Conservation (phyloP, 2,329 filamentous ascomycete genomes). For the Bipolaris cookei region DNA sequence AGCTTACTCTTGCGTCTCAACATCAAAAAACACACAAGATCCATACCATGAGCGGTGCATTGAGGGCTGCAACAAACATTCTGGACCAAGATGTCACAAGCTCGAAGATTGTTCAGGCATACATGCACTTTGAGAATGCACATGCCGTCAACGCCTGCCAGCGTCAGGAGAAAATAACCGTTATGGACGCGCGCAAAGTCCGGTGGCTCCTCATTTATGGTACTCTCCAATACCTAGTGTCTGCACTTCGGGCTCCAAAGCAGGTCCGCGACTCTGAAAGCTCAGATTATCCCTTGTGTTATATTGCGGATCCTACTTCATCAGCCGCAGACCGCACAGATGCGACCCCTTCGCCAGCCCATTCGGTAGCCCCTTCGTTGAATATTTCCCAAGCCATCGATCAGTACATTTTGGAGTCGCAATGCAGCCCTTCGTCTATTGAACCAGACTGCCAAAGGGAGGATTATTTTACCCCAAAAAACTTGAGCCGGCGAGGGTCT, state of each 20-base stretch:
- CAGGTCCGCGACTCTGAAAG: slow-evolving; percentile 65
- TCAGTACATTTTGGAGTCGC: slow-evolving; percentile 20
- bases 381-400: slow-evolving; percentile 26
- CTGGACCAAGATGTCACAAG: slow-evolving; percentile 45
- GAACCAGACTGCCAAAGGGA: slow-evolving; percentile 56
- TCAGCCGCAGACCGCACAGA: slow-evolving; percentile 41
- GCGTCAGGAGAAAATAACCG: slow-evolving; percentile 63
- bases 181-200: slow-evolving; percentile 74
- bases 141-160: slow-evolving; percentile 58
- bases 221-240: slow-evolving; percentile 73
- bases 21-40: slow-evolving; percentile 57
- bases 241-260: slow-evolving; percentile 65
- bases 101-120: slow-evolving; percentile 68
- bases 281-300: slow-evolving; percentile 66
- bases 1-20: slow-evolving; percentile 45
- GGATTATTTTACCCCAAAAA: slow-evolving; percentile 44
- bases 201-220: slow-evolving; percentile 80
- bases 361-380: slow-evolving; percentile 14
- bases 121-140: slow-evolving; percentile 72
- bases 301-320: slow-evolving; percentile 50
- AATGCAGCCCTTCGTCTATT: slow-evolving; percentile 34
- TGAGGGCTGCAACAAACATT: slow-evolving; percentile 58
- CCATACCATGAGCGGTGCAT: slow-evolving; percentile 60
- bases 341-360: slow-evolving; percentile 19
- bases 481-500: slow-evolving; percentile 35